A percentile compares a stretch with the other conserved stretches of the same genome.
phyloP scores from a whole-genome alignment of 202 grass and related monocot species.

The Zizania palustris region DNA sequence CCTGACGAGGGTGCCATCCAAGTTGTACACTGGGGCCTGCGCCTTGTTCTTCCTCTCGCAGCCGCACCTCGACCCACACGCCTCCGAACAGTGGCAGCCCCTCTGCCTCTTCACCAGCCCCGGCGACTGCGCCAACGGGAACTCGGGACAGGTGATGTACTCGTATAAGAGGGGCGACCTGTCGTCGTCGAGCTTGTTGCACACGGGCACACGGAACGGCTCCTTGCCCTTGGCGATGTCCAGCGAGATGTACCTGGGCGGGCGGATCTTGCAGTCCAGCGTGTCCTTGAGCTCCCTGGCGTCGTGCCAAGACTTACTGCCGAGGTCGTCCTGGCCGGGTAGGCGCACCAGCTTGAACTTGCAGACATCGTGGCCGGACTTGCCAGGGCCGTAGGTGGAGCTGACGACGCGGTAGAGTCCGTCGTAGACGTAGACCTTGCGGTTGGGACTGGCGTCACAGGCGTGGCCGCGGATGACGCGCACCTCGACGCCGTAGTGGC shows the following conservation, averaged over 20 bases:
- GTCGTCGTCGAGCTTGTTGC: constrained; percentile 61
- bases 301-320: constrained; percentile 48
- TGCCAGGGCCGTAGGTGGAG: constrained; percentile 51
- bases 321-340: constrained; percentile 50
- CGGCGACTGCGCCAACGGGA: constrained; percentile 8
- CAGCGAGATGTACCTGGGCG: constrained; percentile 45
- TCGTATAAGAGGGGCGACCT: constrained; percentile 48
- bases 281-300: constrained; percentile 54
- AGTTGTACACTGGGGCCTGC: constrained; percentile 38
- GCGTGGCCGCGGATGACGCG: constrained; percentile 61
- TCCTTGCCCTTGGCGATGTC: constrained; percentile 66
- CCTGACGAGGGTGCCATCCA: constrained; percentile 56
- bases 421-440: constrained; percentile 76
- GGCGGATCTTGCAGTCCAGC: constrained; percentile 41
- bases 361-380: constrained; percentile 62
- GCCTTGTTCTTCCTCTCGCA: constrained; percentile 53
- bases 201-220: constrained; percentile 44
- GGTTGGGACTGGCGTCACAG: constrained; percentile 38
- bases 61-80: constrained; percentile 44
- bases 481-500: constrained; percentile 67
- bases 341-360: constrained; percentile 64
- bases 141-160: constrained; percentile 54
- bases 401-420: constrained; percentile 70
- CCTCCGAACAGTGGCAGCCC: constrained; percentile 45
- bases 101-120: constrained; percentile 21